Percentiles rank a stretch among this genome's conserved stretches.
Evolutionary conservation across 2,329 filamentous ascomycete genomes (phyloP).

Genomic region (Grosmannia serpens): DNA sequence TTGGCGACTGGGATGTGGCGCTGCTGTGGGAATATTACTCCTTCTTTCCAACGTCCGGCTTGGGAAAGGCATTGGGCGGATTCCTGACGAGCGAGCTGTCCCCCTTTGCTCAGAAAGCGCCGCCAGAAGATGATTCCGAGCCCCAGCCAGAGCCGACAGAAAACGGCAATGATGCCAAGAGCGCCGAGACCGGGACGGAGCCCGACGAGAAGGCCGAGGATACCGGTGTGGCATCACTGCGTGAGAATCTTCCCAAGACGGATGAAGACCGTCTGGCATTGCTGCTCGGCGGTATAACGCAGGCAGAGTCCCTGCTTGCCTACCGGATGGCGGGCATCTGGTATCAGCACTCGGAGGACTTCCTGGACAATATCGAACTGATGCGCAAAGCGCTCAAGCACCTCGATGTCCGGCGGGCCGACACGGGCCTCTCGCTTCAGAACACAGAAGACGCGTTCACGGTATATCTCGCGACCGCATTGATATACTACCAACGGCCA

Average conservation of each 20-base stretch:
- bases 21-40: constrained; percentile 70
- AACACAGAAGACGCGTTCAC: constrained; percentile 65
- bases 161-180: neutral
- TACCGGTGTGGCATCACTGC: constrained; percentile 14
- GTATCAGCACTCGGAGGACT: constrained; percentile 74
- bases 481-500: constrained; percentile 84
- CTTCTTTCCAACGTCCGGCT: constrained; percentile 74
- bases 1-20: constrained; percentile 65
- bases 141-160: constrained; percentile 9
- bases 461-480: constrained; percentile 69
- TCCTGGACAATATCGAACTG: constrained; percentile 68
- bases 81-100: constrained; percentile 77
- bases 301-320: constrained; percentile 62
- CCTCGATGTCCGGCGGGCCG: constrained; percentile 46
- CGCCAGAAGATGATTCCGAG: constrained; percentile 5
- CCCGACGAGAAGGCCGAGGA: constrained; percentile 25
- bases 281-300: constrained; percentile 63
- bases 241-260: constrained; percentile 38
- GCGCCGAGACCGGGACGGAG: constrained; percentile 24
- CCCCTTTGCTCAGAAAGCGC: constrained; percentile 50
- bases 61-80: constrained; percentile 70
- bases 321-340: constrained; percentile 76
- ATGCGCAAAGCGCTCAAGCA: constrained; percentile 62
- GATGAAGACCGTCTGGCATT: constrained; percentile 71
- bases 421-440: constrained; percentile 56